These are phyloP conservation scores for Euclidium syriacum DNA, from an alignment of 345 rosid genomes.

Conservation along the genomic window DNA sequence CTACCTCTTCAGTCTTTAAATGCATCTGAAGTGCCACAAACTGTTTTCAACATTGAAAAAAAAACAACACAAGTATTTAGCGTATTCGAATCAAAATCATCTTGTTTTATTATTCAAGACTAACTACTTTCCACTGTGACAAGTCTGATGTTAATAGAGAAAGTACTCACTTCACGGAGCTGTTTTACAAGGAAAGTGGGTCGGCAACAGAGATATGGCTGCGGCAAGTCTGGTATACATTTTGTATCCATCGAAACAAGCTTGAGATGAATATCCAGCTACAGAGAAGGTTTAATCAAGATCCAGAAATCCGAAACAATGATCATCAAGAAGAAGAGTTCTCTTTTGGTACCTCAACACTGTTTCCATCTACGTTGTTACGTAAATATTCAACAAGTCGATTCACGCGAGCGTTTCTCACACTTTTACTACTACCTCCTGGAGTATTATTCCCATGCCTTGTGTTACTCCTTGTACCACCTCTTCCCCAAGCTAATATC, in stretches of 20 bases:
- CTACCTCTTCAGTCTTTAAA: constrained; percentile 67
- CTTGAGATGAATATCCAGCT: constrained; percentile 71
- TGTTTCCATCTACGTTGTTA: constrained; percentile 52
- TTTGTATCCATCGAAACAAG: constrained; percentile 65
- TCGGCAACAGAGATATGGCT: constrained; percentile 72
- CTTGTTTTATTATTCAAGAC: background rate
- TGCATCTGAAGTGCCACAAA: constrained; percentile 64
- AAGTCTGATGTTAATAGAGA: constrained; percentile 28
- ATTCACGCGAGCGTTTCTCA: constrained; percentile 60
- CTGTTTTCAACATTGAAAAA: constrained; percentile 32
- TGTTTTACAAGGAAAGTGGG: constrained; percentile 65
- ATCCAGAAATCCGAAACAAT: background rate
- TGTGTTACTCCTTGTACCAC: constrained; percentile 86
- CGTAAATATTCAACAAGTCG: constrained; percentile 72
- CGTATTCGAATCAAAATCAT: background rate
- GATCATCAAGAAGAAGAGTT: constrained; percentile 1
- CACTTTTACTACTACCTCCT: constrained; percentile 52
- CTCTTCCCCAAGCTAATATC: constrained; percentile 94
- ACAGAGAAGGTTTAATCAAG: constrained; percentile 15
- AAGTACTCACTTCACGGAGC: constrained; percentile 68
- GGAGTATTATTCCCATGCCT: constrained; percentile 67
- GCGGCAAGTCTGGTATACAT: constrained; percentile 53
- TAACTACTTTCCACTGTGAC: background rate
- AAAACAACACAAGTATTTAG: constrained; percentile 13
- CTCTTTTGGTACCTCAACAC: constrained; percentile 54